Base-by-base conservation (phyloP, 2,329 filamentous ascomycete genomes). In the Trematosphaeria pertusa region DNA sequence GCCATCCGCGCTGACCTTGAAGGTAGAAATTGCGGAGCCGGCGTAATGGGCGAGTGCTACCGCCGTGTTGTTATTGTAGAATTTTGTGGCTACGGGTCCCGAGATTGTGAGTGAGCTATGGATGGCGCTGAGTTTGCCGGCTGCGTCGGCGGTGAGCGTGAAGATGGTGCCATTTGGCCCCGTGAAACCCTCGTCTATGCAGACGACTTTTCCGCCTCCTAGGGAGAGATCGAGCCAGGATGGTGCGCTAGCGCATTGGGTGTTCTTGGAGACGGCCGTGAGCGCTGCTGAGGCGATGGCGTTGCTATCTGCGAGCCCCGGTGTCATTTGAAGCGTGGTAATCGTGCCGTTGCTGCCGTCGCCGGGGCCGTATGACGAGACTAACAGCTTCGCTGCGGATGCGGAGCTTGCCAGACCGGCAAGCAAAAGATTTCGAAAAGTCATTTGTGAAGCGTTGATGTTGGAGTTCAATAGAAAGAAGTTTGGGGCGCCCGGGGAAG, bases 141-240 rank as follows among this genome's bases (percentile, higher is more conserved):
- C 66, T 9, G 55, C 40, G 38, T 60, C 65, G 43, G 73, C 71
- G 8, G 17, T 38, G 14, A 62, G 48, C 2, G 59, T 54, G 39
- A 58, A 53, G 46, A 87, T 66, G 1, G 76, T 75, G 39, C 81
- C 82, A 51, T 81, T 76, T 63, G 70, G 62, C 4, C 61, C 61
- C 17, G 65, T 64, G 34, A 79, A 69, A 17, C 78, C 81, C 73
- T 88, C 85, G 55, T 88, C 79, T 34, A 82, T 58, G 67, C 84
- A 87, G 70, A 82, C 85, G 9, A 88, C 71, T 10, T 76, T 65
- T 17, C 73, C 72, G 50, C 77, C 75, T 35, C 71, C 60, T 46
- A 74, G 66, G 61, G 84, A 80, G 15, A 84, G 74, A 15, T 81
- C 81, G 46, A 87, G 71, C 84, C 85, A 88, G 9, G 82, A 80